Conservation (phyloP, 176 grass and related monocot species). For the Themeda triandra region DNA sequence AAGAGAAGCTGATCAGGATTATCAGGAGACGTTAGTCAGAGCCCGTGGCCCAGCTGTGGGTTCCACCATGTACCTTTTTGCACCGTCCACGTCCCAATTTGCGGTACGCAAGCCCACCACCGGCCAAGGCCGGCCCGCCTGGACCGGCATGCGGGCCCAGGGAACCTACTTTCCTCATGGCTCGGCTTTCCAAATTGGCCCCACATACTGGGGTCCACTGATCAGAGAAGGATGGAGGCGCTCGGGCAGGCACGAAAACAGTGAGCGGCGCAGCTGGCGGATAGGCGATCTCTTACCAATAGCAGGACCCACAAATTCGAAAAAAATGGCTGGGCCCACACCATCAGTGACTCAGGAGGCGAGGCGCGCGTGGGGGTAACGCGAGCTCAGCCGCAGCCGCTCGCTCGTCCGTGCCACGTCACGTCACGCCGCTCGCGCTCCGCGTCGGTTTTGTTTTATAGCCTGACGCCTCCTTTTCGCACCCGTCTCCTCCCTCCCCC, state of each 20-base stretch:
- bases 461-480: neutral
- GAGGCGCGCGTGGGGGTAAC: neutral
- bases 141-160: neutral
- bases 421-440: constrained; percentile 14
- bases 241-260: neutral
- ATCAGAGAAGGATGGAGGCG: neutral
- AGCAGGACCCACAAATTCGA: too few species aligned
- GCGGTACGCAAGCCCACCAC: neutral
- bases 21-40: neutral
- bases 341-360: too few species aligned
- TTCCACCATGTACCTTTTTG: neutral
- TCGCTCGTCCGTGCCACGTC: neutral
- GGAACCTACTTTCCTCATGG: neutral
- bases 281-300: neutral
- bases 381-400: neutral
- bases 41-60: neutral
- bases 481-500: neutral
- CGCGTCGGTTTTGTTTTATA: neutral
- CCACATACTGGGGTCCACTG: neutral
- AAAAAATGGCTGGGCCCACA: too few species aligned
- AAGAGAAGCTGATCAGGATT: too few species aligned
- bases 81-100: neutral
- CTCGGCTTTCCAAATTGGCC: neutral
- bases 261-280: neutral
- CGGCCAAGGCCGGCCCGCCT: too few species aligned